Base-by-base conservation (phyloP, 1,284 basidiomycete species). In the Neolentinus lepideus region DNA sequence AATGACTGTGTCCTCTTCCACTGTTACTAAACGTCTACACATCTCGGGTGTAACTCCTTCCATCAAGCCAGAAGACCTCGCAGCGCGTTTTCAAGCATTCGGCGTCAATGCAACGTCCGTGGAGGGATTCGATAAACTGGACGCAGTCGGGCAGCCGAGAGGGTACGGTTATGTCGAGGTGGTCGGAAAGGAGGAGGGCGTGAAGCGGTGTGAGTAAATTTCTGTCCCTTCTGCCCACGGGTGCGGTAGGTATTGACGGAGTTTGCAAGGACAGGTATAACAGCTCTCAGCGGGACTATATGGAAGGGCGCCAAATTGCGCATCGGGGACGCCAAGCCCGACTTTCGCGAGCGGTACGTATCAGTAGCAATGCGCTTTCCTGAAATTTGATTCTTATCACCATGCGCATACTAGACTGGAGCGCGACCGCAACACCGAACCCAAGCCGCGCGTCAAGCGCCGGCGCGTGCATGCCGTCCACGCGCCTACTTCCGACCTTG, bases 291-390 rank as follows among this genome's bases (percentile, higher is more conserved):
- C 60, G 89, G 90, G 26, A 81, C 86, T 9, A 88, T 80, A 1
- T 92, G 88, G 86, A 92, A 90, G 69, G 89, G 90, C 16, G 71
- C 88, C n/a, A 89, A 85, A 61, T 69, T 92, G 27, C 78, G 88
- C n/a, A 77, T 92, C 33, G 88, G 88, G 6, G 88, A 90, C 61
- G 90, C 89, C 24, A 87, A 81, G 60, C 83, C 81, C 1, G 84
- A 91, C 66, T 92, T 77, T 63, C 67, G 67, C 4, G 81, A 84
- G 63, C 75, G 83, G 87, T 86, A 47, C 19, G 69, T 29, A 47
- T 16, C 38, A 19, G n/a, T n/a, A n/a, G n/a, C n/a, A n/a, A n/a
- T n/a, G 38, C 24, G 21, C 19, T 25, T 4, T 60, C 53, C 53
- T 55, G 38, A 11, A 4, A 50, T 43, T n/a, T 19, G 47, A n/a